Evolutionary conservation across 208 protist genomes (phyloP).

Genomic region (Tetramitus jugosus): DNA sequence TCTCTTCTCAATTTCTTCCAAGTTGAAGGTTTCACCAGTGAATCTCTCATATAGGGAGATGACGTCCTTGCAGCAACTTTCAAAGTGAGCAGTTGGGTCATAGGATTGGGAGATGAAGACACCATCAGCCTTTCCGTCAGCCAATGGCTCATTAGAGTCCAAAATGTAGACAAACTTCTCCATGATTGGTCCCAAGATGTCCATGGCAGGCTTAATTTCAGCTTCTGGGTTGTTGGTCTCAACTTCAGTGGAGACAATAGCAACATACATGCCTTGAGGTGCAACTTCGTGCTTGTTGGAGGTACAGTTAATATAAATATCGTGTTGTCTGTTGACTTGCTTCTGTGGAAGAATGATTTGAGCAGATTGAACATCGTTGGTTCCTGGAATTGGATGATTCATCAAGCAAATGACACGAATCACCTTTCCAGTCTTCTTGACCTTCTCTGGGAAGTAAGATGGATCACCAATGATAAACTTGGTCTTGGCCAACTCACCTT

Average conservation of each 20-base stretch:
- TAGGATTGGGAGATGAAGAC: constrained; percentile 92
- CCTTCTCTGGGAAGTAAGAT: constrained; percentile 95
- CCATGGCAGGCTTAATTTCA: constrained; percentile 81
- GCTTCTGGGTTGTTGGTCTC: constrained; percentile 85
- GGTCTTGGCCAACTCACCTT: constrained; percentile 61
- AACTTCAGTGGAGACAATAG: constrained; percentile 90
- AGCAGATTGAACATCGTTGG: constrained; percentile 62
- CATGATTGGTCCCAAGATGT: constrained; percentile 78
- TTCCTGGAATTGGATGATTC: constrained; percentile 73
- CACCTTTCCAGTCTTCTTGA: constrained; percentile 74
- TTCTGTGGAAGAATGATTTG: constrained; percentile 97
- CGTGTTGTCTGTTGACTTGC: constrained; percentile 79
- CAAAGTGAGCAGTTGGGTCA: constrained; percentile 97
- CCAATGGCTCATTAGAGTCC: constrained; percentile 73
- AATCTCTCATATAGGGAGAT: constrained; percentile 89
- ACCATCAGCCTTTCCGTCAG: constrained; percentile 71
- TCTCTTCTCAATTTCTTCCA: too few relatives aligned
- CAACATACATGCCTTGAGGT: constrained; percentile 91
- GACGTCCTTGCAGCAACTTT: constrained; percentile 91
- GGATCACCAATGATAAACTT: constrained; percentile 95
- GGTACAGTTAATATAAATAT: constrained; percentile 95
- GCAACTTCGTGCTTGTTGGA: constrained; percentile 85
- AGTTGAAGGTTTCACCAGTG: constrained; percentile 71
- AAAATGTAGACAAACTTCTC: constrained; percentile 75
- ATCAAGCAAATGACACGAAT: constrained; percentile 96